A percentile compares a stretch with the other conserved stretches of the same genome.
Evolutionary conservation across 2,329 filamentous ascomycete genomes (phyloP).

Genomic region (Trichoderma atroviride): DNA sequence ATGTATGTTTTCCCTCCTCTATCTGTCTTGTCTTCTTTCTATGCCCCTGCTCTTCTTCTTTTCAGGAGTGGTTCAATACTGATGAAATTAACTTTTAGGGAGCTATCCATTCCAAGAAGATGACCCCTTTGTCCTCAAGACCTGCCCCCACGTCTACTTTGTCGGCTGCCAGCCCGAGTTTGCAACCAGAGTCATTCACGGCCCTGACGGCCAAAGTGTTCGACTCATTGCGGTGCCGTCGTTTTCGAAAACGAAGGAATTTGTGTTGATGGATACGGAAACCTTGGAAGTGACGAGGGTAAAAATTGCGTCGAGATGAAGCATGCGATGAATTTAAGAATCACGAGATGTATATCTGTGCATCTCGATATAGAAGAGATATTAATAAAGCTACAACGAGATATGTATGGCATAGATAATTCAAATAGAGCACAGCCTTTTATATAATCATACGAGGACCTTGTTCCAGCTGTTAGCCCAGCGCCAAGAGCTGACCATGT

Average conservation of each 20-base stretch:
- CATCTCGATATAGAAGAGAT: background rate
- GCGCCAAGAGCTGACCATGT: background rate
- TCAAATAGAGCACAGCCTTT: background rate
- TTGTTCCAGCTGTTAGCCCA: background rate
- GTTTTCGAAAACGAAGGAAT: slow-evolving; percentile 75
- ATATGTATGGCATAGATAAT: background rate
- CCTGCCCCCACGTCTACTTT: slow-evolving; percentile 90
- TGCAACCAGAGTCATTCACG: slow-evolving; percentile 69
- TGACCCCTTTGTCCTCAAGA: slow-evolving; percentile 84
- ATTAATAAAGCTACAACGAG: background rate
- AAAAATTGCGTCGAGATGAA: slow-evolving; percentile 47
- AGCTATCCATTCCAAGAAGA: slow-evolving; percentile 95
- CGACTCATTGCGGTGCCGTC: slow-evolving; percentile 81
- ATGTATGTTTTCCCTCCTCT: slow-evolving; percentile 59
- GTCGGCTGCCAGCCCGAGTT: slow-evolving; percentile 83
- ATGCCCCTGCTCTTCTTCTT: background rate
- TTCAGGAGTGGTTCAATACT: slow-evolving; percentile 10
- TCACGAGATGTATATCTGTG: background rate
- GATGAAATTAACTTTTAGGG: slow-evolving; percentile 55
- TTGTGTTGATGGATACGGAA: slow-evolving; percentile 84
- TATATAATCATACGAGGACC: no score
- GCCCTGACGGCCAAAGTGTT: slow-evolving; percentile 68
- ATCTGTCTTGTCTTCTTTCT: background rate
- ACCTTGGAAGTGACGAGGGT: slow-evolving; percentile 77
- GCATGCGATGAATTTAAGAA: background rate